Conservation (phyloP, 805 yeast genomes). For the Candida vaughaniae region DNA sequence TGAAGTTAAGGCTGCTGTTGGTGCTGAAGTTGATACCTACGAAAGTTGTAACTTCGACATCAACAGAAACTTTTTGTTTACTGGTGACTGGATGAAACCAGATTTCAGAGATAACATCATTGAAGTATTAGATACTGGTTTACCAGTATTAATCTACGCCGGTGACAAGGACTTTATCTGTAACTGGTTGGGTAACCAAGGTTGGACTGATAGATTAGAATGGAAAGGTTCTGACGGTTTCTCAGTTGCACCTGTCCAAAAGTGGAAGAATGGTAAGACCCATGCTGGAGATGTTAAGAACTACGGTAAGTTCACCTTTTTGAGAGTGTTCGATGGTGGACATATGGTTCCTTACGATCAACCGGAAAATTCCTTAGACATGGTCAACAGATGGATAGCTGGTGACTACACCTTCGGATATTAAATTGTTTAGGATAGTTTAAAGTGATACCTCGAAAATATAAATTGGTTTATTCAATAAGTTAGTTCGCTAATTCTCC, state of each 20-base stretch:
- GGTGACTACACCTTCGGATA: constrained; percentile 49
- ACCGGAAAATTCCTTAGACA: constrained; percentile 71
- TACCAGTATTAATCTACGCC: constrained; percentile 88
- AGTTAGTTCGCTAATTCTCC: too few species aligned
- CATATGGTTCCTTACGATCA: constrained; percentile 95
- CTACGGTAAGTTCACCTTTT: constrained; percentile 70
- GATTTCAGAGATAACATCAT: constrained; percentile 54
- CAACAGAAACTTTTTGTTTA: constrained; percentile 73
- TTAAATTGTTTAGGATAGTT: neutral
- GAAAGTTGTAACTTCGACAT: constrained; percentile 77
- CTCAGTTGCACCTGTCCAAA: constrained; percentile 36
- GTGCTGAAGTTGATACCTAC: constrained; percentile 83
- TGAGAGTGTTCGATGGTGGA: constrained; percentile 86
- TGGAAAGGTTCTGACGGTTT: constrained; percentile 61
- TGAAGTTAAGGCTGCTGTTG: constrained; percentile 76
- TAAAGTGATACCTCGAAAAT: neutral
- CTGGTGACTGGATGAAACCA: constrained; percentile 93
- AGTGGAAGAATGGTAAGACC: constrained; percentile 41
- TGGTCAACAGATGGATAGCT: constrained; percentile 82
- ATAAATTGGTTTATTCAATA: too few species aligned
- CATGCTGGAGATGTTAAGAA: constrained; percentile 73
- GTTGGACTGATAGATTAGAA: constrained; percentile 69
- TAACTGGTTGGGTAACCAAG: constrained; percentile 89
- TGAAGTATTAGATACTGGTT: constrained; percentile 60
- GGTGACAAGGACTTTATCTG: constrained; percentile 93